Base-by-base conservation (phyloP, 495 filamentous ascomycete genomes). In the Daldinia childiae region DNA sequence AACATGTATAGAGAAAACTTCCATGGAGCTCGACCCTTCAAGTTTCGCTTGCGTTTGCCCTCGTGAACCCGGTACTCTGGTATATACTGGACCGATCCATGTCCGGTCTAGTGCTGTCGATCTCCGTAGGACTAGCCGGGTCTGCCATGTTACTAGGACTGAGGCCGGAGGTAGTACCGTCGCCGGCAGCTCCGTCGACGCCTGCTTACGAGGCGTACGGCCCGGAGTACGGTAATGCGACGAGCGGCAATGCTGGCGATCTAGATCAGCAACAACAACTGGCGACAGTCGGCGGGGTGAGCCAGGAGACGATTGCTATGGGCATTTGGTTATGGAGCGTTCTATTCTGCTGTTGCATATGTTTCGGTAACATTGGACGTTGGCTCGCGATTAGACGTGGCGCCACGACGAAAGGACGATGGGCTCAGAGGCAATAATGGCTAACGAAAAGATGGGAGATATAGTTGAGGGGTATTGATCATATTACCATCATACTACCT, bases 11-110 rank as follows among this genome's bases (percentile, higher is more conserved):
- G 90, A 89, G 95, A 55, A 90, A 89, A 77, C 88, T 96, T 21
- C 92, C 93, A 12, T 99, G 95, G 95, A 85, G 94, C 76, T 98
- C 95, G 30, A 97, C 93, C 4, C 89, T 96, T 7, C 95, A 99
- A 80, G 90, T 94, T 54, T 97, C 95, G 3, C 76, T 97, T 5
- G 96, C 94, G 1, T 89, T 99, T 8, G 92, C 94, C 3, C 89
- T 98, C 59, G 93, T 90, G 5, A 99, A 98, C 75, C 94, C 95
- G 3, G 92, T 95, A 24, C 83, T 99, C 26, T 99, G 95, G 95
- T 98, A 96, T 77, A 83, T 98, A 26, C 89, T 99, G 74, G 95
- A 99, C 82, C 91, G 95, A 48, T 93, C 93, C 26, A 89, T 88
- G 72, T 86, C 92, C 14, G 95, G 95, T 17, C 93, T 97, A 77